Base-by-base conservation (phyloP, 2,329 filamentous ascomycete species). In the Fusarium guadeloupense region DNA sequence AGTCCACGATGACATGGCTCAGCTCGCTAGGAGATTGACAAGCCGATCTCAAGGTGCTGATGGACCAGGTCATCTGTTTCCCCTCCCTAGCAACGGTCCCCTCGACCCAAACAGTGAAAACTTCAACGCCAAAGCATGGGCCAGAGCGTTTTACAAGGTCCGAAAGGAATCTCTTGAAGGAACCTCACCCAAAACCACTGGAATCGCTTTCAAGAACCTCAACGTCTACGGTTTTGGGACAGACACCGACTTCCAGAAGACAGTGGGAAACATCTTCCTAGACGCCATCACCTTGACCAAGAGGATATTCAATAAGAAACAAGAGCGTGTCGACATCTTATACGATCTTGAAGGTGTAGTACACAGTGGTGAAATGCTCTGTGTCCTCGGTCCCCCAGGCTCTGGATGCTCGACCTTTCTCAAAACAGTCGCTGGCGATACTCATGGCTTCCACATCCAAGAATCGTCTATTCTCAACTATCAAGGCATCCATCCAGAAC, bases 381-480 rank as follows among this genome's bases (percentile, higher is more conserved):
- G 90, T n/a, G 88, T 91, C 2, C 79, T 91, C 17, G 89, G 89
- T 9, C 88, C 87, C 43, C 89, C 89, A 12, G 83, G 83, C 13
- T 81, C 81, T 14, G 89, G 89, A 35, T 94, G 91, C 72, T 90
- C 89, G 10, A 94, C 91, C 2, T 87, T 94, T 59, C 78, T 94
- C 44, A 93, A 93, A 77, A 89, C 90, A 0, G 84, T 94, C 59
- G 84, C 90, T 3, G 90, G 91, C 53, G 90, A 94, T 75, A 91
- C 88, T 6, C 87, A 91, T 63, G 91, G 91, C 30, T 87, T 93
- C 61, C 85, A 83, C 66, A 79, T 93, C 14, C 88, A 48, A 8
- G 76, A 87, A 14, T 76, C 80, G 16, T 87, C 89, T 0, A 84
- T 89, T 55, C 83, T 94, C 69, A 92, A 94, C 77, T 94, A 93